Percentiles rank a stretch among this genome's conserved stretches.
phyloP scores from a whole-genome alignment of 2,329 filamentous ascomycete species.

The Sclerotinia borealis region DNA sequence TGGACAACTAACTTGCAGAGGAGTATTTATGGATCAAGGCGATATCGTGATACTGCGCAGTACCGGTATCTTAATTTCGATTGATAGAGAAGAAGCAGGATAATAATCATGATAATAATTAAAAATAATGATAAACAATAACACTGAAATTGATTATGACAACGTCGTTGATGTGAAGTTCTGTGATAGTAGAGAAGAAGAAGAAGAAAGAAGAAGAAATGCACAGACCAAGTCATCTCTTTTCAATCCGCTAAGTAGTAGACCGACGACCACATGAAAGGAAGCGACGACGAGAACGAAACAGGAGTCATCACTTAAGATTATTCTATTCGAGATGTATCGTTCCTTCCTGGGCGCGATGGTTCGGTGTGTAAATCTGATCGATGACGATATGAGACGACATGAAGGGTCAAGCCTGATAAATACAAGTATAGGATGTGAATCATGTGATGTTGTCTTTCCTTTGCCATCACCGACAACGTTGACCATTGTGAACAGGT shows the following conservation, averaged over 20 bases:
- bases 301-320: background rate
- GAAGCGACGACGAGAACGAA: background rate
- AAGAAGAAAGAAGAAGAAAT: background rate
- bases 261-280: too few species aligned
- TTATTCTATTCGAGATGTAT: background rate
- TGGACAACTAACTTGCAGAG: background rate
- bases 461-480: background rate
- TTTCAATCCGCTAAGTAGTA: too few species aligned
- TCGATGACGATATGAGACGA: background rate
- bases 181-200: background rate
- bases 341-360: background rate
- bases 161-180: background rate
- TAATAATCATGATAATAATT: too few species aligned
- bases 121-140: too few species aligned
- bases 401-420: too few species aligned
- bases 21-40: background rate
- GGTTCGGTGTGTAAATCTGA: too few species aligned
- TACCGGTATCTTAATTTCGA: background rate
- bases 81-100: background rate
- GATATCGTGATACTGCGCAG: too few species aligned
- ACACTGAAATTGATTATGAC: background rate
- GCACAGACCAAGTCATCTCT: background rate
- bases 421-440: too few species aligned
- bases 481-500: background rate
- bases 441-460: too few species aligned